Evolutionary conservation across 139 green algal species (phyloP), one percentile per base, ranked within the genome.

Genomic region (Mesotaenium endlicherianum): DNA sequence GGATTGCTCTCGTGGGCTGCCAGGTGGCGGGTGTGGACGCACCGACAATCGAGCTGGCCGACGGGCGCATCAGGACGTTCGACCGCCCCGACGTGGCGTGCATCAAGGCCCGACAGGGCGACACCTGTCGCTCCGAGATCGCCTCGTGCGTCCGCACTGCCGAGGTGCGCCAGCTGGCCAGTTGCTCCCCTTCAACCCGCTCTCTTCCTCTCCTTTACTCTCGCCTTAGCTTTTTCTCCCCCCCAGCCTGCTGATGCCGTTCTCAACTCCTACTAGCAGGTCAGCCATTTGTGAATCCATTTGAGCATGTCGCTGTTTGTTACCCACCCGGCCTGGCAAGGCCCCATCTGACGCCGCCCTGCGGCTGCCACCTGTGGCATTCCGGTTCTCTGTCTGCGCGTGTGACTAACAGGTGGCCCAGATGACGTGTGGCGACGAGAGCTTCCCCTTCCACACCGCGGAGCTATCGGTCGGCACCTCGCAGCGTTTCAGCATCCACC

Each of bases 361-460:
- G n/a, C n/a, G n/a, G n/a, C n/a, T n/a, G n/a, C n/a, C n/a, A n/a
- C n/a, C n/a, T n/a, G n/a, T n/a, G n/a, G n/a, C n/a, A n/a, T n/a
- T n/a, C n/a, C n/a, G n/a, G n/a, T n/a, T n/a, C n/a, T n/a, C n/a
- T n/a, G n/a, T n/a, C n/a, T n/a, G n/a, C n/a, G n/a, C n/a, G n/a
- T n/a, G n/a, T n/a, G n/a, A n/a, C n/a, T n/a, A n/a, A n/a, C 69
- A 77, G 69, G 69, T 40, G 26, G 69, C 69, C 2, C 69, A 77
- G 41, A 30, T 77, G 17, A 77, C 69, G 41, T n/a, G 36, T 26
- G 69, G 69, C 26, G 69, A 77, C 43, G 38, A 77, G 30, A 30
- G 38, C 41, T 50, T 77, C 43, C 69, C 69, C 43, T 77, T 64
- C 69, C 69, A 77, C 40, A 30, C 69, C 4, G 69, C 43, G 36